phyloP scores from a whole-genome alignment of 495 filamentous ascomycete genomes.

The Aspergillus nidulans region DNA sequence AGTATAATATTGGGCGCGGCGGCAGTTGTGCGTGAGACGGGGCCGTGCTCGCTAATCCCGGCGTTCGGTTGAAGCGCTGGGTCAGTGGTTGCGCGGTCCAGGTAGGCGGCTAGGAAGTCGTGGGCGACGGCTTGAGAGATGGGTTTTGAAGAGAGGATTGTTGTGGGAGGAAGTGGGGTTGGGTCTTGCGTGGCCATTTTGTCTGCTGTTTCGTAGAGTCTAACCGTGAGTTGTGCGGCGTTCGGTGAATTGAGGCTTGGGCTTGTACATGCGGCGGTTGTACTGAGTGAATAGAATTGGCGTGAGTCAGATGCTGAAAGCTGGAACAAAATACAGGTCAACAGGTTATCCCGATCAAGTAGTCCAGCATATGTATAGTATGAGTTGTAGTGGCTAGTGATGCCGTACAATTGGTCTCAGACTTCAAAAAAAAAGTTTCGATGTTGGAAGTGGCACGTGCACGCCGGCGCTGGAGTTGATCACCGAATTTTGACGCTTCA shows the following conservation, averaged over 20 bases:
- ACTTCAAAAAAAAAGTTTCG: conserved; percentile 12
- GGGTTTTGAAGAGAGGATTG: conserved; percentile 36
- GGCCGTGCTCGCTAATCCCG: conserved; percentile 56
- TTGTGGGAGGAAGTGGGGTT: conserved; percentile 44
- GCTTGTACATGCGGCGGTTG: not conserved
- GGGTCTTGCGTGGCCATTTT: conserved; percentile 41
- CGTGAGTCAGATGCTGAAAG: not conserved
- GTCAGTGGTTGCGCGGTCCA: conserved; percentile 47
- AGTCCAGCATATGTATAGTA: not conserved
- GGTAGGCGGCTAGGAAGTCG: conserved; percentile 54
- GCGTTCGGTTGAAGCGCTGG: conserved; percentile 66
- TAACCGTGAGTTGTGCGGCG: not conserved
- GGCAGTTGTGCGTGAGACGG: conserved; percentile 49
- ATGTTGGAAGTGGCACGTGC: conserved; percentile 28
- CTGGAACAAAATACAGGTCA: not conserved
- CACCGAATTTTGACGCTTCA: conserved; percentile 33
- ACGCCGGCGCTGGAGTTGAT: conserved; percentile 28
- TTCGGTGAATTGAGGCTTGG: not conserved
- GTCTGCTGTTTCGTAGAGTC: not conserved
- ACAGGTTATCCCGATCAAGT: not conserved
- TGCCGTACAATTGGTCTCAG: not conserved
- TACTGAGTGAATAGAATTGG: not conserved
- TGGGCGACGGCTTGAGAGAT: conserved; percentile 52
- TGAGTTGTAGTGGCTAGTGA: not conserved
- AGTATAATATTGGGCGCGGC: conserved; percentile 53